A percentile compares a stretch with the other conserved stretches of the same genome.
phyloP scores from a whole-genome alignment of 306 rosid species.

The Betula pendula region DNA sequence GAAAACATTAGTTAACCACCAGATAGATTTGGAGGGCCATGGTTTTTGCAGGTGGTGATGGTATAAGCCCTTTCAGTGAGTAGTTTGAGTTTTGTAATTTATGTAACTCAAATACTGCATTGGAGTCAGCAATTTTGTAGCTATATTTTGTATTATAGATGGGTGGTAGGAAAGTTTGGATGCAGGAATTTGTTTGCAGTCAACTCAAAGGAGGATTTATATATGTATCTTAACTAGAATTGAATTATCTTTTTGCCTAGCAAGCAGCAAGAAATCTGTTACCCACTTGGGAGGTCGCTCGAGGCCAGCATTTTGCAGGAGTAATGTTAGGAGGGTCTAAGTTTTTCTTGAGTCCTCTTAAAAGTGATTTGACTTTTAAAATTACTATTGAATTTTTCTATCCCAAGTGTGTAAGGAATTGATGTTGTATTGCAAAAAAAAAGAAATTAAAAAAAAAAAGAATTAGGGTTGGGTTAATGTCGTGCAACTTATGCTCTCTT shows the following conservation, averaged over 20 bases:
- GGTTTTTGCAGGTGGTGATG: background rate
- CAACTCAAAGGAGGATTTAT: too few species aligned
- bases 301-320: too few species aligned
- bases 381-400: too few species aligned
- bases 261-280: background rate
- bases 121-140: constrained; percentile 31
- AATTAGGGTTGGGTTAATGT: too few species aligned
- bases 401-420: too few species aligned
- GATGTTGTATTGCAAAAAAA: too few species aligned
- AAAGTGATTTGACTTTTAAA: too few species aligned
- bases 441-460: too few species aligned
- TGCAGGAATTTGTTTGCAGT: background rate
- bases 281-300: background rate
- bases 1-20: constrained; percentile 12
- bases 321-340: too few species aligned
- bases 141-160: constrained; percentile 30
- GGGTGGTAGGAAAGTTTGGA: constrained; percentile 3
- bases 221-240: background rate
- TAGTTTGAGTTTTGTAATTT: constrained; percentile 13
- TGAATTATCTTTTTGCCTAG: background rate
- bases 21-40: constrained; percentile 2
- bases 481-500: too few species aligned
- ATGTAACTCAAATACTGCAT: background rate
- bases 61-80: background rate
- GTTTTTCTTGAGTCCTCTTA: too few species aligned